A percentile compares a stretch with the other conserved stretches of the same genome.
Conservation (phyloP, 2,329 filamentous ascomycete genomes). For the Chaetomium globosum region DNA sequence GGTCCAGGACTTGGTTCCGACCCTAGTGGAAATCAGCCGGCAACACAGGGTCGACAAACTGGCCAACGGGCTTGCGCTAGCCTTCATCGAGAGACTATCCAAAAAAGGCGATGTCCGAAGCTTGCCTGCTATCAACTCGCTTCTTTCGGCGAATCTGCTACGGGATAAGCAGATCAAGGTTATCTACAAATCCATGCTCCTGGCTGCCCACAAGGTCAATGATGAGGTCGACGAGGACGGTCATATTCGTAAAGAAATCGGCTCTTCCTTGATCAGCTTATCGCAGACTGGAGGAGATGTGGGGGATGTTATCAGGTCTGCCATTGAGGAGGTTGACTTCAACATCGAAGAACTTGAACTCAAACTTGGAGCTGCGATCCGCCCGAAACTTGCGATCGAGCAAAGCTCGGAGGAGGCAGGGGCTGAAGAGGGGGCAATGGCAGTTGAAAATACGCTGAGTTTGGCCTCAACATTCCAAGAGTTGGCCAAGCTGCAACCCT, state of each 20-base stretch:
- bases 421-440: conserved; percentile 47
- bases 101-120: conserved; percentile 62
- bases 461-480: conserved; percentile 47
- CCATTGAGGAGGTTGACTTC: conserved; percentile 67
- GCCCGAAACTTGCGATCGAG: conserved; percentile 56
- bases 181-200: conserved; percentile 66
- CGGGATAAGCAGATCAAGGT: conserved; percentile 65
- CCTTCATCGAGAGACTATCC: conserved; percentile 62
- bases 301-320: conserved; percentile 66
- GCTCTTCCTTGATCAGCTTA: conserved; percentile 67
- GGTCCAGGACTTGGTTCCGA: conserved; percentile 60
- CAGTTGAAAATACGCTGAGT: conserved; percentile 43
- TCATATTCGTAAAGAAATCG: conserved; percentile 64
- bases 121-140: conserved; percentile 62
- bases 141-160: conserved; percentile 63
- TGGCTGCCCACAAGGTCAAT: conserved; percentile 61
- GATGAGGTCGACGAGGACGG: conserved; percentile 58
- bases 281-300: conserved; percentile 61
- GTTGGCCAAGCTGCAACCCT: conserved; percentile 39
- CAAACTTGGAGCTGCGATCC: conserved; percentile 70
- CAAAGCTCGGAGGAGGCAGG: conserved; percentile 51
- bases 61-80: conserved; percentile 70
- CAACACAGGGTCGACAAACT: conserved; percentile 71
- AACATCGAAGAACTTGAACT: conserved; percentile 76
- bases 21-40: conserved; percentile 63